Percentiles rank a stretch among this genome's conserved stretches.
These are phyloP conservation scores for Cornus kousa DNA, from an alignment of 148 eudicot genomes.

Conservation along the genomic window DNA sequence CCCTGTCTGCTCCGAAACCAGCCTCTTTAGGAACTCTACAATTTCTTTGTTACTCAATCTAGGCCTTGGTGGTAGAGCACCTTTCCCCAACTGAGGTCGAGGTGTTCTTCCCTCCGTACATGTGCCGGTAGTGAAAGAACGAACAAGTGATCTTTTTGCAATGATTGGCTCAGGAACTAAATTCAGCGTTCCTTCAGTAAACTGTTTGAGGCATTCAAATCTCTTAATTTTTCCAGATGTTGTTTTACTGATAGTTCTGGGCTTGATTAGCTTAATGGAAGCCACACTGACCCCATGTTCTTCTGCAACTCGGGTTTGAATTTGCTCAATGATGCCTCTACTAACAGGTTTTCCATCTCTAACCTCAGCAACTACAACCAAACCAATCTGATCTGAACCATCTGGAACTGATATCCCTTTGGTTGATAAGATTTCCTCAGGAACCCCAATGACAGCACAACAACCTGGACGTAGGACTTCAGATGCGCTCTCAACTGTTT, in stretches of 20 bases:
- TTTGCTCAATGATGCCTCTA: slow-evolving; percentile 34
- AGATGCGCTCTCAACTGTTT: slow-evolving; percentile 51
- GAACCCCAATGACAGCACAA: slow-evolving; percentile 54
- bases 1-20: slow-evolving; percentile 45
- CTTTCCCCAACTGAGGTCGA: slow-evolving; percentile 10
- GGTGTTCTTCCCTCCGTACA: slow-evolving; percentile 39
- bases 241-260: slow-evolving; percentile 45
- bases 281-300: slow-evolving; percentile 47
- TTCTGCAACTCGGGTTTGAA: slow-evolving; percentile 38
- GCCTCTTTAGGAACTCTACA: slow-evolving; percentile 32
- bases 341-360: slow-evolving; percentile 37
- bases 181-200: slow-evolving; percentile 38
- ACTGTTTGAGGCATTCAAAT: slow-evolving; percentile 50
- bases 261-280: slow-evolving; percentile 37
- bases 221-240: slow-evolving; percentile 53
- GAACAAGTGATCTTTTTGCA: slow-evolving; percentile 18
- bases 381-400: slow-evolving; percentile 42
- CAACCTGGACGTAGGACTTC: slow-evolving; percentile 50
- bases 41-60: slow-evolving; percentile 29
- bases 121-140: slow-evolving; percentile 44
- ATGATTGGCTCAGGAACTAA: slow-evolving; percentile 28
- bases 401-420: slow-evolving; percentile 44
- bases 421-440: slow-evolving; percentile 37
- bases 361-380: slow-evolving; percentile 53
- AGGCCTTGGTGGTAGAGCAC: slow-evolving; percentile 15